Conservation (phyloP, 345 rosid genomes). For the Bruguiera sexangula region DNA sequence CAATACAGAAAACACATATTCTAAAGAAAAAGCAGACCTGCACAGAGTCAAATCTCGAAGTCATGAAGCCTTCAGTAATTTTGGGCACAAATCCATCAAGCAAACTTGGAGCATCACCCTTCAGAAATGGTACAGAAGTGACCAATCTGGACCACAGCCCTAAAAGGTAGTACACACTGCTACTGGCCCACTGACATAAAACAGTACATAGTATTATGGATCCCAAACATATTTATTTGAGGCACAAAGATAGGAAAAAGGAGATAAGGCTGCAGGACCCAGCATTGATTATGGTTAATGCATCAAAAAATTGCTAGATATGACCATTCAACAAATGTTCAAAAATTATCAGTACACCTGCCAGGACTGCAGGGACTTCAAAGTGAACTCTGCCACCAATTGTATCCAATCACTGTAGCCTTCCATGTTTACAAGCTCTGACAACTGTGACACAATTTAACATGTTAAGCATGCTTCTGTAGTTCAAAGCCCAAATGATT, state of each 20-base stretch:
- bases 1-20: background rate
- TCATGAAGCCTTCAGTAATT: slow-evolving; percentile 91
- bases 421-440: slow-evolving; percentile 96
- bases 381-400: slow-evolving; percentile 90
- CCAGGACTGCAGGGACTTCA: slow-evolving; percentile 96
- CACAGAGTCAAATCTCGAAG: slow-evolving; percentile 89
- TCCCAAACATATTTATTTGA: slow-evolving; percentile 5
- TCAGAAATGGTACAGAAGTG: slow-evolving; percentile 86
- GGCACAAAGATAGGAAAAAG: background rate
- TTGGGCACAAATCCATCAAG: slow-evolving; percentile 98
- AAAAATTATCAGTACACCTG: slow-evolving; percentile 49
- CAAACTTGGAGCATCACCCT: slow-evolving; percentile 96
- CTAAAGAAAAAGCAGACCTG: slow-evolving; percentile 49
- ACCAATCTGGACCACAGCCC: slow-evolving; percentile 98
- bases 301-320: background rate
- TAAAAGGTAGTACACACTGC: slow-evolving; percentile 95
- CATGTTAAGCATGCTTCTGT: slow-evolving; percentile 13
- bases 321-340: background rate
- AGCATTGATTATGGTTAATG: background rate
- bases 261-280: slow-evolving; percentile 10
- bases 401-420: slow-evolving; percentile 99
- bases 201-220: slow-evolving; percentile 13
- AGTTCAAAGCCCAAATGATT: slow-evolving; percentile 12
- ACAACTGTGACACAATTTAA: slow-evolving; percentile 58
- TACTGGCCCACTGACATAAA: slow-evolving; percentile 92